A percentile compares a stretch with the other conserved stretches of the same genome.
Evolutionary conservation across 371 early-diverging fungal genomes (phyloP).

Genomic region (Rhizopus stolonifer): DNA sequence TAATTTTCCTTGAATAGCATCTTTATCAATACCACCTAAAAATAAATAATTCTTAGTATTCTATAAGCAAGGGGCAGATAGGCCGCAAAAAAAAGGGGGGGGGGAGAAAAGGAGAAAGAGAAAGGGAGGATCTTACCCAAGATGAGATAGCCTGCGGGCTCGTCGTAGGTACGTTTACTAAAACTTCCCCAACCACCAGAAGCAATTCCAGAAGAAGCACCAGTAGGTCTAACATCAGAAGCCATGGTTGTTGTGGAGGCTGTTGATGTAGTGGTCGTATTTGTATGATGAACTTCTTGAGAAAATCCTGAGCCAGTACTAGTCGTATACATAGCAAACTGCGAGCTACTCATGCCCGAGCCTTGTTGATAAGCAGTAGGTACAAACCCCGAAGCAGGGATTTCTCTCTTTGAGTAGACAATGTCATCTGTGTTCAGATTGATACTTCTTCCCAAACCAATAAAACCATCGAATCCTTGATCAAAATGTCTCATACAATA

Average conservation of each 20-base stretch:
- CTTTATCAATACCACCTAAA: conserved; percentile 44
- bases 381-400: conserved; percentile 37
- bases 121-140: conserved; percentile 26
- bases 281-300: conserved; percentile 18
- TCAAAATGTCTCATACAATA: conserved; percentile 45
- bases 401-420: conserved; percentile 30
- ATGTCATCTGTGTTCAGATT: conserved; percentile 26
- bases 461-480: conserved; percentile 47
- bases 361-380: conserved; percentile 42
- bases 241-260: conserved; percentile 1
- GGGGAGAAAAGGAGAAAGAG: background rate
- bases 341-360: conserved; percentile 35
- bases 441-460: conserved; percentile 46
- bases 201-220: conserved; percentile 11
- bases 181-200: conserved; percentile 32
- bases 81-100: conserved; percentile 5
- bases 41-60: conserved; percentile 3
- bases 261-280: background rate
- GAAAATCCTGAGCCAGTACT: conserved; percentile 23
- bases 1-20: conserved; percentile 39
- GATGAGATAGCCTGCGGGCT: conserved; percentile 46
- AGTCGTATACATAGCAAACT: conserved; percentile 46
- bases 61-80: background rate
- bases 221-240: background rate
- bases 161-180: conserved; percentile 28